Conservation (phyloP, 192 early-diverging fungal genomes). For the Phycomyces nitens region DNA sequence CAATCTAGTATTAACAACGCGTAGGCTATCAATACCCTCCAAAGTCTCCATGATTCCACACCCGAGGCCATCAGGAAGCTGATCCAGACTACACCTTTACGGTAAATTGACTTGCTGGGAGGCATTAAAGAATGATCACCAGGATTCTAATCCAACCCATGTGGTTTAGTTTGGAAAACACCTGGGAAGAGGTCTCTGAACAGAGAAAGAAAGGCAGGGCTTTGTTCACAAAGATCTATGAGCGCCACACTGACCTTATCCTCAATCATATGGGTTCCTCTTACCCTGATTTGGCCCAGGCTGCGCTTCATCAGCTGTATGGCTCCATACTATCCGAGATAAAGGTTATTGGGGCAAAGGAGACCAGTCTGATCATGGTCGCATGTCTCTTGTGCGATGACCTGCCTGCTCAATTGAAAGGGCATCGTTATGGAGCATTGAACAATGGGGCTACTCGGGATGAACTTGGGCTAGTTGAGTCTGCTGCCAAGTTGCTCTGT, state of each 20-base stretch:
- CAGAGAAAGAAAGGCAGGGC: constrained; percentile 18
- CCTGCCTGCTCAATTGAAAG: constrained; percentile 16
- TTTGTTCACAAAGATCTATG: constrained; percentile 26
- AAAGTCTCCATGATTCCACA: constrained; percentile 8
- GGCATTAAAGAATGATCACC: not conserved
- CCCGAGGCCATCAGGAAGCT: constrained; percentile 1
- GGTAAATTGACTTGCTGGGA: not conserved
- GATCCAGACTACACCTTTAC: constrained; percentile 8
- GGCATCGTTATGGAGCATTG: constrained; percentile 21
- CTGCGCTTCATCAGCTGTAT: constrained; percentile 27
- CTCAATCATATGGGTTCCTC: constrained; percentile 8
- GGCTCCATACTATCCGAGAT: constrained; percentile 16
- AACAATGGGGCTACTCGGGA: constrained; percentile 21
- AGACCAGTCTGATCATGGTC: constrained; percentile 24
- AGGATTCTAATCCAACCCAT: not conserved
- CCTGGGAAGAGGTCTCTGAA: constrained; percentile 11
- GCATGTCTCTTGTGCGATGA: constrained; percentile 2
- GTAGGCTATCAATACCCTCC: constrained; percentile 27
- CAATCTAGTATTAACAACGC: not conserved
- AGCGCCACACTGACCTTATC: constrained; percentile 14
- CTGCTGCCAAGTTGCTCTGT: not conserved
- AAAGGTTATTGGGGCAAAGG: constrained; percentile 1
- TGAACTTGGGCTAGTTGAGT: constrained; percentile 12
- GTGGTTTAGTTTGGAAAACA: constrained; percentile 10
- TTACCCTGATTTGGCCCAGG: constrained; percentile 27